Percentiles rank a stretch among this genome's conserved stretches.
phyloP scores from a whole-genome alignment of 2,329 filamentous ascomycete species.

The Ascochyta clinopodiicola region DNA sequence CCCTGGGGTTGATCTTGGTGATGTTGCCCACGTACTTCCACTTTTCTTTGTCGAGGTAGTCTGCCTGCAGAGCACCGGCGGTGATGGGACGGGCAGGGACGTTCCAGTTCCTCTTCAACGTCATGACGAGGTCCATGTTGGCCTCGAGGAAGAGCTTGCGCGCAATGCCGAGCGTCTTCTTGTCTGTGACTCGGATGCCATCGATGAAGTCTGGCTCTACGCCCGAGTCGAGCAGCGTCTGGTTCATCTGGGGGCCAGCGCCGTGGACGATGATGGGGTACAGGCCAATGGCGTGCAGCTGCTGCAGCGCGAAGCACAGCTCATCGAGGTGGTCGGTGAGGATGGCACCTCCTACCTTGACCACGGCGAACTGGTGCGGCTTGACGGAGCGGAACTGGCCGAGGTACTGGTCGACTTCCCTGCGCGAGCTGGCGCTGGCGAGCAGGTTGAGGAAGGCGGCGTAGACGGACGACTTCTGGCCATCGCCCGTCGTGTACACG shows the following conservation, averaged over 20 bases:
- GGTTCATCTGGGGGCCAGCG: slow-evolving; percentile 93
- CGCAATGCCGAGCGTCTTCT: slow-evolving; percentile 89
- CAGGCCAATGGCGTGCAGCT: slow-evolving; percentile 92
- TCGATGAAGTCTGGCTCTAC: slow-evolving; percentile 96
- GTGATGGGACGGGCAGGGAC: slow-evolving; percentile 89
- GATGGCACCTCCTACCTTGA: slow-evolving; percentile 97
- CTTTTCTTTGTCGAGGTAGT: slow-evolving; percentile 95
- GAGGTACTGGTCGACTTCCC: slow-evolving; percentile 96
- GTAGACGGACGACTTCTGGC: slow-evolving; percentile 46
- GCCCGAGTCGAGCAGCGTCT: slow-evolving; percentile 84
- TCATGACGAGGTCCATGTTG: slow-evolving; percentile 90
- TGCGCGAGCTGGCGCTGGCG: slow-evolving; percentile 94
- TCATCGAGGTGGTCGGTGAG: slow-evolving; percentile 93
- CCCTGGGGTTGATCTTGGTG: slow-evolving; percentile 85
- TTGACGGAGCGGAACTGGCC: slow-evolving; percentile 97
- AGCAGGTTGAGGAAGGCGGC: slow-evolving; percentile 88
- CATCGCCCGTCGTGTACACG: slow-evolving; percentile 43
- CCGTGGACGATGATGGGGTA: slow-evolving; percentile 97
- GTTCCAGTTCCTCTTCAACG: slow-evolving; percentile 81
- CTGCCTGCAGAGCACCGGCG: slow-evolving; percentile 86
- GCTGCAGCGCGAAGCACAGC: slow-evolving; percentile 85
- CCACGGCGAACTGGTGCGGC: slow-evolving; percentile 95
- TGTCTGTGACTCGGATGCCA: slow-evolving; percentile 93
- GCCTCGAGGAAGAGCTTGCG: slow-evolving; percentile 93
- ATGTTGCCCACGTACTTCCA: slow-evolving; percentile 97